These are phyloP conservation scores for Ogataea degrootiae DNA, from an alignment of 805 yeast species.

Conservation along the genomic window DNA sequence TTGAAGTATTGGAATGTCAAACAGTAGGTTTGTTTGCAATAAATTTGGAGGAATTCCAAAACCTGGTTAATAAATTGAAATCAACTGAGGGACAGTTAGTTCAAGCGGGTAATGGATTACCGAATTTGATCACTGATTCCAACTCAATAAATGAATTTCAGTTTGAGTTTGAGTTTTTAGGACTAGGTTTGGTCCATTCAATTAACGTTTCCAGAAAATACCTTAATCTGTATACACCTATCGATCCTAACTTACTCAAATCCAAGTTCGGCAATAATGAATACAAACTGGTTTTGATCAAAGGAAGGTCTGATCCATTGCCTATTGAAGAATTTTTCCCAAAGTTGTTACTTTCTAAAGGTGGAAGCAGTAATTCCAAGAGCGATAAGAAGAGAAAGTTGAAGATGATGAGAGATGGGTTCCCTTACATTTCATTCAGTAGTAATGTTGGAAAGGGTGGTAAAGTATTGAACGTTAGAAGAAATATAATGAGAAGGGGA, in stretches of 20 bases:
- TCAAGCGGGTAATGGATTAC: conserved; percentile 6
- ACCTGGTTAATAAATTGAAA: conserved; percentile 9
- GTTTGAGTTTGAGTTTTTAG: conserved; percentile 33
- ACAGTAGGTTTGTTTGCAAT: conserved; percentile 37
- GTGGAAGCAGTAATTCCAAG: neutral
- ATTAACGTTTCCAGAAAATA: conserved; percentile 35
- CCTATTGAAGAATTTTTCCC: conserved; percentile 45
- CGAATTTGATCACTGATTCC: conserved; percentile 24
- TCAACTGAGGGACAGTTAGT: conserved; percentile 1
- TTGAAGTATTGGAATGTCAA: conserved; percentile 36
- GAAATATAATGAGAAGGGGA: conserved; percentile 39
- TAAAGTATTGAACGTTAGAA: conserved; percentile 43
- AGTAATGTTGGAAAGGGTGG: conserved; percentile 37
- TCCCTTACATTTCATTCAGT: conserved; percentile 39
- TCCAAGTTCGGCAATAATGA: conserved; percentile 17
- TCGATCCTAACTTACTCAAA: conserved; percentile 10
- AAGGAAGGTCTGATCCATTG: conserved; percentile 57
- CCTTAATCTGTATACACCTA: conserved; percentile 57
- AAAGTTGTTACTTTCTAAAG: conserved; percentile 9
- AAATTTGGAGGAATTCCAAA: conserved; percentile 18
- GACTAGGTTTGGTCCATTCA: conserved; percentile 66
- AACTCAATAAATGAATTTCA: conserved; percentile 8
- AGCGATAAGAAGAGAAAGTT: conserved; percentile 1
- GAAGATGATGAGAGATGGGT: conserved; percentile 2
- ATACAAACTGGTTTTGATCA: conserved; percentile 38